Evolutionary conservation across 2,329 filamentous ascomycete species (phyloP), one percentile per base, ranked within the genome.

Genomic region (Aspergillus oerlinghausenensis): DNA sequence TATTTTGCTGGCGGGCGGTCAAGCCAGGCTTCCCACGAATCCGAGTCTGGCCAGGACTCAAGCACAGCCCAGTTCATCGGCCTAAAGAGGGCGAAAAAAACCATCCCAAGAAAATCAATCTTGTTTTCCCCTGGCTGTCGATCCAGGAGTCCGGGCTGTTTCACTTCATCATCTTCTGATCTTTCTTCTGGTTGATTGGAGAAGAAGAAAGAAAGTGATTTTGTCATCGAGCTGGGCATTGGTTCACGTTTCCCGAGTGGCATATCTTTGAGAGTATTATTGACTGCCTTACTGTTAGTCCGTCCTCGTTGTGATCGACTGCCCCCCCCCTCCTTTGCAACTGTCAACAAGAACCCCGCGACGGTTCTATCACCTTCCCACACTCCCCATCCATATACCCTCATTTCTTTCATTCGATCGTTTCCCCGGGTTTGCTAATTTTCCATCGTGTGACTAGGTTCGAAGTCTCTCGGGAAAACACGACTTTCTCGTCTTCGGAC

Each of bases 271-370:
- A 17, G 11, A 35, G 11, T 35, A 35, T 35, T 35, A 35, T 43
- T 47, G 25, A 26, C 47, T 43, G 2, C 23, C 23, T 23, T 23
- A 47, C 26, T 50, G 48, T 57, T 49, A 47, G 42, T 54, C 54
- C 55, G 32, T 11, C 19, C 40, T 43, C 50, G 52, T 59, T 52
- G 49, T 57, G 54, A 59, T 55, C 48, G 40, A 59, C 51, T 51
- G 32, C 55, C n/a, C n/a, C 54, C 58, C 52, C 58, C 51, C 50
- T 49, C 48, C 48, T 57, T 57, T 63, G 56, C 55, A 59, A 55
- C 58, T 60, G 60, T 64, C 62, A 65, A 66, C 61, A 63, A 66
- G 55, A 65, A 59, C 65, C 64, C 62, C 61, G 63, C 64, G 63
- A 62, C 58, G 50, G 45, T 49, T 47, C 49, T 55, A 61, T 62